Evolutionary conservation across 2,329 filamentous ascomycete species (phyloP), one percentile per base, ranked within the genome.

Genomic region (Zymoseptoria pseudotritici): DNA sequence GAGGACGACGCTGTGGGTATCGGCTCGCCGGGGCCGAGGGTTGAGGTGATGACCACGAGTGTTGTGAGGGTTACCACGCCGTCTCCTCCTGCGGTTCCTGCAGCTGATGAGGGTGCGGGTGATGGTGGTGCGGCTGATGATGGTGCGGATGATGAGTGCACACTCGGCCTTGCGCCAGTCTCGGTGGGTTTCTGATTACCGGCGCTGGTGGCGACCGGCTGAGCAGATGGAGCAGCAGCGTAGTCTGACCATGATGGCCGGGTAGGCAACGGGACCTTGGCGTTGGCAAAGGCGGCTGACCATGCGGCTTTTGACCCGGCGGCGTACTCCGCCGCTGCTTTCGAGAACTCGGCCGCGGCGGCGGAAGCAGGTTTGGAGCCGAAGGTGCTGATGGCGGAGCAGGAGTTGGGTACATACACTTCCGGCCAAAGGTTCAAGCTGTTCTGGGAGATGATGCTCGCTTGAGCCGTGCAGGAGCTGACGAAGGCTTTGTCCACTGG

Each of bases 391-490:
- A 65, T 59, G 7, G 61, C 62, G 26, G 58, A 58, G 59, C 66
- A 68, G 50, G 55, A 62, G 29, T 65, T 64, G 19, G 67, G 67
- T 10, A 67, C 63, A 21, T 60, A 65, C 29, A 67, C 66, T 31
- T 63, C 58, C n/a, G 61, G 64, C 63, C 65, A 65, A 9, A 65
- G 7, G 19, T 52, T 58, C 17, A 65, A 60, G 51, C 19, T 63
- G 51, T 59, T 55, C 19, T 58, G 60, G 2, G 58, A 60, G 53
- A 65, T 63, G 61, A 65, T 58, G 8, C 42, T 59, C 20, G 61
- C 63, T 52, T 65, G 58, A 3, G 59, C 59, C 2, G 59, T 61
- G 63, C 67, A 70, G 3, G 63, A 61, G 61, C 61, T 65, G 56
- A 62, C 58, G 51, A 70, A 70, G 17, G 57, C 61, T 0, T 60